phyloP scores from a whole-genome alignment of 1,284 basidiomycete species.

The Spongiforma sp. region DNA sequence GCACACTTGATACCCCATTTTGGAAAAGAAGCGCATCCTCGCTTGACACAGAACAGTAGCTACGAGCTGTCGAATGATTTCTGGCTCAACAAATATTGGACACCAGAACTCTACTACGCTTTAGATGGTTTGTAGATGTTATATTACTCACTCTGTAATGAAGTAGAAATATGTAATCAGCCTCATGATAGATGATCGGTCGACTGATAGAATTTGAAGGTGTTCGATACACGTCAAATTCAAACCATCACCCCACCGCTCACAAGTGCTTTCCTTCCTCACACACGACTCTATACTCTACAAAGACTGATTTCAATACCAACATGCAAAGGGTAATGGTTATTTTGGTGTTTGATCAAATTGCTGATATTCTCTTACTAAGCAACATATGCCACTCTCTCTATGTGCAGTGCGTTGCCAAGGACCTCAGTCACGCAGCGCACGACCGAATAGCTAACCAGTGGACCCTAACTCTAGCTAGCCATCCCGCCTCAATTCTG shows the following conservation, averaged over 20 bases:
- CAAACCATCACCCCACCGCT: too few species aligned
- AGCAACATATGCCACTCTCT: background rate
- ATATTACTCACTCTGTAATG: background rate
- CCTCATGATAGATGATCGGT: background rate
- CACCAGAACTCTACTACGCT: background rate
- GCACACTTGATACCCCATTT: background rate
- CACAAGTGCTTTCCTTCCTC: too few species aligned
- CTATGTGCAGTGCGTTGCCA: background rate
- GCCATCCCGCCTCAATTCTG: background rate
- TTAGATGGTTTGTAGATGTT: background rate
- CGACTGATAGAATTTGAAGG: too few species aligned
- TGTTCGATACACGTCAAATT: too few species aligned
- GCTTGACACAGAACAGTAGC: constrained; percentile 1
- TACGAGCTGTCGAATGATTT: background rate
- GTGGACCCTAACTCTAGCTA: background rate
- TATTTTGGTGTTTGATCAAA: background rate
- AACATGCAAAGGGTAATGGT: background rate
- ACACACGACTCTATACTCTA: too few species aligned
- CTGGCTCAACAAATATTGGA: background rate
- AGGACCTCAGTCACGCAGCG: background rate
- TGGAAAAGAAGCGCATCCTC: background rate
- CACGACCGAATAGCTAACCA: background rate
- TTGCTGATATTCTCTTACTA: background rate
- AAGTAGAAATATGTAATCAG: background rate
- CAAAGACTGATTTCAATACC: background rate